Percentiles rank a stretch among this genome's conserved stretches.
phyloP scores from a whole-genome alignment of 1,284 basidiomycete species.

The Ustilago vetiveriae region DNA sequence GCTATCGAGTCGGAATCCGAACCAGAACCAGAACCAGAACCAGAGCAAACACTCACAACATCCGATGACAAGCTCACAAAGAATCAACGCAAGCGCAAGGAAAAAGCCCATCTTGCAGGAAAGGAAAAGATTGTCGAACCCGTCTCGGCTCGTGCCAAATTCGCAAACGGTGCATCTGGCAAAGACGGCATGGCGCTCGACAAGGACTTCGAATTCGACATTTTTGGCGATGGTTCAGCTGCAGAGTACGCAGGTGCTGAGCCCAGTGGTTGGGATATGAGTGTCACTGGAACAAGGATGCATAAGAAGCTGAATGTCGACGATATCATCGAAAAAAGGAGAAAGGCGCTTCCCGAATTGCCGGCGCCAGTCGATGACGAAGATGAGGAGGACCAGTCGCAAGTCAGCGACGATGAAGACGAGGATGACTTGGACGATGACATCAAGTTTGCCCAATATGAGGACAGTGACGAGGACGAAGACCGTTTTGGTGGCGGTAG shows the following conservation, averaged over 20 bases:
- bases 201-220: constrained; percentile 61
- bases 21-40: constrained; percentile 23
- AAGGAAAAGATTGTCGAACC: constrained; percentile 60
- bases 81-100: constrained; percentile 43
- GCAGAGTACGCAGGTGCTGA: constrained; percentile 20
- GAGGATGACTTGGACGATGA: constrained; percentile 42
- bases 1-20: no score
- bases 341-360: constrained; percentile 35
- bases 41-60: background rate
- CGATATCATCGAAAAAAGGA: constrained; percentile 64
- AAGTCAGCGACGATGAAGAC: constrained; percentile 11
- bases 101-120: constrained; percentile 53
- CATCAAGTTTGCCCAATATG: constrained; percentile 33
- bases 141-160: constrained; percentile 1
- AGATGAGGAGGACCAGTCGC: constrained; percentile 46
- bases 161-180: constrained; percentile 3
- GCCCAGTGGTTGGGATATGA: constrained; percentile 55
- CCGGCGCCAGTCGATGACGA: constrained; percentile 31
- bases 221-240: constrained; percentile 45
- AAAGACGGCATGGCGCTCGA: constrained; percentile 48
- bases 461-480: constrained; percentile 67
- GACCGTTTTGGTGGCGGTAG: constrained; percentile 59
- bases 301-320: constrained; percentile 59
- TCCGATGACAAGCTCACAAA: constrained; percentile 27
- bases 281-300: constrained; percentile 47